Evolutionary conservation across 768 basidiomycete species (phyloP).

Genomic region (Termitomyces sp.): DNA sequence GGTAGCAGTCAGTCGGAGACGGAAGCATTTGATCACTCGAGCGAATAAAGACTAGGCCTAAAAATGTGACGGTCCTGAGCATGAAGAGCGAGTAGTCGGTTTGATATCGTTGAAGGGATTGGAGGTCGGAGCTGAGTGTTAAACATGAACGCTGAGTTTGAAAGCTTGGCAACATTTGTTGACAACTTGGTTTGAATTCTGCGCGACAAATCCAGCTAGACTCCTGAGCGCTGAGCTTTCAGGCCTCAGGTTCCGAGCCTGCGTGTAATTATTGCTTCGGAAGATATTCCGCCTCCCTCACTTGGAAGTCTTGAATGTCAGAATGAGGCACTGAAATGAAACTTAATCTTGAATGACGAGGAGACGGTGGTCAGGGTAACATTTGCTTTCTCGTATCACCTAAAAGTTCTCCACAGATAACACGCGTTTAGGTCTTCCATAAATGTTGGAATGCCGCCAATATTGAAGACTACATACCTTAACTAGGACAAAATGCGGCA

Average conservation of each 20-base stretch:
- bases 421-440: not conserved
- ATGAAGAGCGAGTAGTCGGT: not conserved
- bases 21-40: not conserved
- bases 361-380: not conserved
- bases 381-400: not conserved
- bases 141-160: too few species aligned
- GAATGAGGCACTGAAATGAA: not conserved
- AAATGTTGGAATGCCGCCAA: not conserved
- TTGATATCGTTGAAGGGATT: not conserved
- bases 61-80: too few species aligned
- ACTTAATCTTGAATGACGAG: not conserved
- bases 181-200: too few species aligned
- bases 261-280: too few species aligned
- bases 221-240: too few species aligned
- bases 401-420: too few species aligned
- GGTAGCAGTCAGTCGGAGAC: not conserved
- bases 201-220: too few species aligned
- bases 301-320: not conserved
- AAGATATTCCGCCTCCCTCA: too few species aligned
- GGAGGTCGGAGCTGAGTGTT: not conserved
- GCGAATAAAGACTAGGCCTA: not conserved
- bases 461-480: not conserved
- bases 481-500: not conserved
- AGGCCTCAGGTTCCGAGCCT: too few species aligned
- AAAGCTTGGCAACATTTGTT: too few species aligned